These are phyloP conservation scores for Podila verticillata DNA, from an alignment of 192 early-diverging fungal genomes.

Conservation along the genomic window DNA sequence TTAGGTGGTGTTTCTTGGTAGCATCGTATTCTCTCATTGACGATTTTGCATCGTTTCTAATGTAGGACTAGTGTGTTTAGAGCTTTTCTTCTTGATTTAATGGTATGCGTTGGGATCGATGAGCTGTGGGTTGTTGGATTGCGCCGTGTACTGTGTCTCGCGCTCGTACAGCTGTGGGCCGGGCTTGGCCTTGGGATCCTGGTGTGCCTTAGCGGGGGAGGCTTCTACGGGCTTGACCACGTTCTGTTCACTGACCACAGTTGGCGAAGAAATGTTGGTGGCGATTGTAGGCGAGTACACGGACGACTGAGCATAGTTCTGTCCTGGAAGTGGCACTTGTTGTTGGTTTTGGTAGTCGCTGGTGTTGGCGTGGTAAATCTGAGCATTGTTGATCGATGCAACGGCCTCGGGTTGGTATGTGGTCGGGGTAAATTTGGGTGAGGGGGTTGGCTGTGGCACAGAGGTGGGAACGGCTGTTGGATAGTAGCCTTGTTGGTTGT, in stretches of 20 bases:
- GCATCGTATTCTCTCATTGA: too few relatives aligned
- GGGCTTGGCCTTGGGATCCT: conserved; percentile 2
- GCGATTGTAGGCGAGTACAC: neutral
- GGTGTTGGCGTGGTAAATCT: neutral
- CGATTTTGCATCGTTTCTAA: too few relatives aligned
- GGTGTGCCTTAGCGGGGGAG: neutral
- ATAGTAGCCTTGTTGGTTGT: conserved; percentile 15
- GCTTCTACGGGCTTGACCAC: neutral
- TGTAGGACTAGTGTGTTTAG: too few relatives aligned
- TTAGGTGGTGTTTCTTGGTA: too few relatives aligned
- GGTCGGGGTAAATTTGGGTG: conserved; percentile 3
- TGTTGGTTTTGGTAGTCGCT: neutral
- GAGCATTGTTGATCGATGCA: conserved; percentile 7
- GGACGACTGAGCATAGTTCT: neutral
- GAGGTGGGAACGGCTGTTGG: neutral
- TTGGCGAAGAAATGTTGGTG: neutral
- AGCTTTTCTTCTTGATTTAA: neutral
- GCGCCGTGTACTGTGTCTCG: neutral
- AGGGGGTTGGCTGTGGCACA: conserved; percentile 6
- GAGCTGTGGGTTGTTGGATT: conserved; percentile 30
- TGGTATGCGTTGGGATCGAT: conserved; percentile 7
- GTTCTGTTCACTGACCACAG: neutral
- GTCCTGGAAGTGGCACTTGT: neutral
- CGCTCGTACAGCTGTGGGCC: conserved; percentile 21
- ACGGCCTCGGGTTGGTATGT: conserved; percentile 1